Evolutionary conservation across 306 rosid species (phyloP).

Genomic region (Rosa rugosa): DNA sequence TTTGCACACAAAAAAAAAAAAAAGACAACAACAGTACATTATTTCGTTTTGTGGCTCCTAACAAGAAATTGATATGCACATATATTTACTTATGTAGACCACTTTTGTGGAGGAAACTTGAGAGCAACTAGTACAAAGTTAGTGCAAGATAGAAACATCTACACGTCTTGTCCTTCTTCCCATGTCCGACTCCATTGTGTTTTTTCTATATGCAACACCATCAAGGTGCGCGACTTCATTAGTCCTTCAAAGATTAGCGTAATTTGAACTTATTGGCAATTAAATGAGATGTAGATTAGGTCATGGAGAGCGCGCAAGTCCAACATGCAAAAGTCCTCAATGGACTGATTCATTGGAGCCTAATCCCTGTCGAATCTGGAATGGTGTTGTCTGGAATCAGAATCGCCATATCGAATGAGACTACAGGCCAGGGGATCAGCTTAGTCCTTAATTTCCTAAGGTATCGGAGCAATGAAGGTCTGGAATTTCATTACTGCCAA

Average conservation of each 20-base stretch:
- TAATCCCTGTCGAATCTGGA: no score
- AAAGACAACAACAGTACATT: neutral
- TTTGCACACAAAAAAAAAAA: neutral
- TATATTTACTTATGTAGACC: neutral
- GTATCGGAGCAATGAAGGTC: no score
- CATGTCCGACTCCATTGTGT: neutral
- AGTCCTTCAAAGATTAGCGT: neutral
- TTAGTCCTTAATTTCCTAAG: no score
- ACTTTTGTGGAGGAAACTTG: neutral
- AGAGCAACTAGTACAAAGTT: neutral
- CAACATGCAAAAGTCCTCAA: no score
- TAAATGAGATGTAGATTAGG: no score
- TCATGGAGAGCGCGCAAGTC: no score
- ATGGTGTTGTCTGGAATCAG: no score
- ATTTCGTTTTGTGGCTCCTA: neutral
- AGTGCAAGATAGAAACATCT: neutral
- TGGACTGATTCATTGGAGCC: no score
- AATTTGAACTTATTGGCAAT: no score
- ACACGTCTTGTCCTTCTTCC: conserved; percentile 3
- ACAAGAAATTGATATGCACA: conserved; percentile 6
- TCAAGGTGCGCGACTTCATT: neutral
- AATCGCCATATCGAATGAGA: no score
- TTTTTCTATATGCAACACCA: conserved; percentile 4
- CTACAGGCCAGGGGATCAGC: no score
- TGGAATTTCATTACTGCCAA: no score